phyloP scores from a whole-genome alignment of 2,329 filamentous ascomycete genomes.

The Neonectria punicea region DNA sequence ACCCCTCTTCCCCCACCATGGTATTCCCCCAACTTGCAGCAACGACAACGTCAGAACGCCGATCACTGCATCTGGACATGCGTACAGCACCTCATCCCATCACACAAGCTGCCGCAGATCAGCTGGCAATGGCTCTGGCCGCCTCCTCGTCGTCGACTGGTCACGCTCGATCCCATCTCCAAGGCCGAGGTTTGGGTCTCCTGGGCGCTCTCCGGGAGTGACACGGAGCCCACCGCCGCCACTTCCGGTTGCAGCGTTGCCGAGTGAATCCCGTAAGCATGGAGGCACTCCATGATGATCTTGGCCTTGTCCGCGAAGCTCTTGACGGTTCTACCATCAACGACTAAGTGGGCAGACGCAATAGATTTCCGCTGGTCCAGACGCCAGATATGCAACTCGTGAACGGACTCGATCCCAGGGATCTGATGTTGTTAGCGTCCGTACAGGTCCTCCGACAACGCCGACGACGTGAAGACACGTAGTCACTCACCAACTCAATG shows the following conservation, averaged over 20 bases:
- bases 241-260: conserved; percentile 75
- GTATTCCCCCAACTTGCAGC: conserved; percentile 9
- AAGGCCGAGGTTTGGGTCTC: conserved; percentile 23
- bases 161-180: conserved; percentile 17
- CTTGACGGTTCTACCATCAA: conserved; percentile 65
- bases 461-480: not conserved
- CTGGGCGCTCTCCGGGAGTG: conserved; percentile 19
- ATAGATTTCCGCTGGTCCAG: conserved; percentile 76
- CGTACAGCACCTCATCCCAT: conserved; percentile 62
- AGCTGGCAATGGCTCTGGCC: conserved; percentile 57
- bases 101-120: conserved; percentile 62
- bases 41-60: conserved; percentile 21
- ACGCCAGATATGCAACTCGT: conserved; percentile 80
- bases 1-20: conserved; percentile 26
- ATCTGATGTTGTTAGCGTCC: conserved; percentile 57
- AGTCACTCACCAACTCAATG: conserved; percentile 65
- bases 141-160: conserved; percentile 35
- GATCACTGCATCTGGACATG: conserved; percentile 34
- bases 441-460: not conserved
- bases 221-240: conserved; percentile 23
- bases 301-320: conserved; percentile 70
- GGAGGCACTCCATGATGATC: conserved; percentile 74
- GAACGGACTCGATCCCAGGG: conserved; percentile 72
- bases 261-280: conserved; percentile 79
- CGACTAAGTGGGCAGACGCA: conserved; percentile 75